A percentile compares a stretch with the other conserved stretches of the same genome.
Evolutionary conservation across 164 flowering plant genomes (phyloP).

Genomic region (Berberis thunbergii): DNA sequence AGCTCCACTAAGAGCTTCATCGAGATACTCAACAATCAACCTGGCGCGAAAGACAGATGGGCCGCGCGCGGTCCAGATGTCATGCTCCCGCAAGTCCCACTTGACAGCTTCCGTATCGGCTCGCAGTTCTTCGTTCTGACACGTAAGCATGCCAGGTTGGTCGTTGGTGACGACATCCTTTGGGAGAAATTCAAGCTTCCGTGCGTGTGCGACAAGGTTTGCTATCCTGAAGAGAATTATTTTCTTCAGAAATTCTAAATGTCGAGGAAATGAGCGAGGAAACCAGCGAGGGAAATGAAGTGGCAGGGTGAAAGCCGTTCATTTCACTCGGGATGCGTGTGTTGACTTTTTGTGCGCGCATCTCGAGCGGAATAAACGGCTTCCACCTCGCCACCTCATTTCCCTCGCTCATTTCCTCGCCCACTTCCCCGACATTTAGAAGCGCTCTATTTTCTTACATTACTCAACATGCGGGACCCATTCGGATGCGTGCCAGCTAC

Average conservation of each 20-base stretch:
- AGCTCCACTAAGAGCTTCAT: slow-evolving; percentile 53
- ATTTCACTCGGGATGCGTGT: no score
- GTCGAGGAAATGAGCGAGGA: no score
- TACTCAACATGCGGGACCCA: slow-evolving; percentile 48
- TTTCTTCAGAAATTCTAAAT: no score
- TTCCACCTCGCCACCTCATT: no score
- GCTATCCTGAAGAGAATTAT: slow-evolving; percentile 86
- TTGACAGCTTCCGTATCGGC: slow-evolving; percentile 46
- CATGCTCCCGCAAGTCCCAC: slow-evolving; percentile 50
- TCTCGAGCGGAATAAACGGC: no score
- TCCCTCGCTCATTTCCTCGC: no score
- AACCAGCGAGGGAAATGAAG: no score
- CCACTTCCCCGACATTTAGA: no score
- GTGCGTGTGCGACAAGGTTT: slow-evolving; percentile 31
- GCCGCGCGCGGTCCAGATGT: slow-evolving; percentile 49
- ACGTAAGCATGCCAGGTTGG: slow-evolving; percentile 44
- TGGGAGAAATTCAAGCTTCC: slow-evolving; percentile 50
- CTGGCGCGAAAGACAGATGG: slow-evolving; percentile 38
- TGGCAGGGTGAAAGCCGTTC: no score
- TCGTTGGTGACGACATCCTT: slow-evolving; percentile 30
- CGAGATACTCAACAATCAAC: slow-evolving; percentile 59
- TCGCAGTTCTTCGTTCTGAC: slow-evolving; percentile 61
- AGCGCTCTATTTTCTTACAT: no score
- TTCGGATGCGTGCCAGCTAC: slow-evolving; percentile 53
- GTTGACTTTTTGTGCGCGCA: no score